Base-by-base conservation (phyloP, 129 eudicot species). In the Helichrysum umbraculigerum region DNA sequence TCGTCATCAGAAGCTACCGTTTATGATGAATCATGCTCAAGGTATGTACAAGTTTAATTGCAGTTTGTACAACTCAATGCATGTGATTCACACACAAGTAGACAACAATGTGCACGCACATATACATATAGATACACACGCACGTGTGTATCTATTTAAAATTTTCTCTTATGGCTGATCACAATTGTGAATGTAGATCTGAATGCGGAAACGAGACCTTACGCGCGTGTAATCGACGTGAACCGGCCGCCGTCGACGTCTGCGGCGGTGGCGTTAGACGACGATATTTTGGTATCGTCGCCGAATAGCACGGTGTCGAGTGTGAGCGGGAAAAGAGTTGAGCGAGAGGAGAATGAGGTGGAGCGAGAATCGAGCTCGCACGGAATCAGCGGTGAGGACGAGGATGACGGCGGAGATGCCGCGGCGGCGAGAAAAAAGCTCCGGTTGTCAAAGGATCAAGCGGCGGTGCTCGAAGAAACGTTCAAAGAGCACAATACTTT, bases 241-340 rank as follows among this genome's bases (percentile, higher is more conserved):
- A 92, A 87, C 68, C 77, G 80, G 25, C 82, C 86, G 6, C 82
- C 86, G 47, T 29, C 83, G 35, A 68, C 78, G 70, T 61, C 83
- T 5, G 88, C 82, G 7, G 85, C 71, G 30, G 84, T 82, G 54
- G 79, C 78, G 63, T 35, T 79, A 42, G 97, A 91, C 44, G 97
- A 89, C 21, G 93, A 85, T 2, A 75, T 76, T 4, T 70, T 82
- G 63, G 88, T 81, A 5, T 89, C 89, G 3, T 92, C 98, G 4
- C 97, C 97, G 39, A 89, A 92, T 81, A 92, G 96, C 78, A 87
- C 96, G n/a, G 85, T 87, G 54, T 92, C 98, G 54, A 89, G 89
- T 22, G 70, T 86, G 64, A 92, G 92, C 59, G 96, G 96, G 33
- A 87, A 92, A 88, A 73, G 96, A 68, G 75, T 85, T 32, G 91